Percentiles rank a stretch among this genome's conserved stretches.
These are phyloP conservation scores for Madurella fahalii DNA, from an alignment of 2,329 filamentous ascomycete genomes.

Conservation along the genomic window DNA sequence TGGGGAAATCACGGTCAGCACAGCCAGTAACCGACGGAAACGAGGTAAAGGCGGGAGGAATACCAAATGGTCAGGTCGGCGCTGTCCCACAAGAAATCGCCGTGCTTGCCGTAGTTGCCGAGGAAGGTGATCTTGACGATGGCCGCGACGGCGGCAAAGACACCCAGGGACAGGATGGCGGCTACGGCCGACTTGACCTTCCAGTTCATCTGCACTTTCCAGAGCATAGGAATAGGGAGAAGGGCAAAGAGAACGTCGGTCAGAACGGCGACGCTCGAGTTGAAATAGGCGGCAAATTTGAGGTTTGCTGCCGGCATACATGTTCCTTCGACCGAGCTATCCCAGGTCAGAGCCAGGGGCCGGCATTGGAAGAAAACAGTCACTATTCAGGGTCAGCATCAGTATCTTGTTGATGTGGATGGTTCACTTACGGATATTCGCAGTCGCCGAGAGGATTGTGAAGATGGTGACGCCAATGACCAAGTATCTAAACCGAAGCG, in stretches of 20 bases:
- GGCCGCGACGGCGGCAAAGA: conserved; percentile 28
- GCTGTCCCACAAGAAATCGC: conserved; percentile 29
- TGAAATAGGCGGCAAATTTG: conserved; percentile 29
- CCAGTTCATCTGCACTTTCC: conserved; percentile 30
- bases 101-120: conserved; percentile 24
- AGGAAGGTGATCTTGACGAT: conserved; percentile 29
- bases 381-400: conserved; percentile 12
- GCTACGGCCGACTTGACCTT: conserved; percentile 27
- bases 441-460: conserved; percentile 25
- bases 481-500: conserved; percentile 17
- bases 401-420: background rate
- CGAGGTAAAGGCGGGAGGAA: background rate
- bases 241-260: conserved; percentile 30
- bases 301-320: conserved; percentile 26
- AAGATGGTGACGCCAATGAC: conserved; percentile 27
- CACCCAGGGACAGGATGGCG: conserved; percentile 26
- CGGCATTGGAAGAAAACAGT: conserved; percentile 28
- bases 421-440: conserved; percentile 22
- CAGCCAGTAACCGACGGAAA: background rate
- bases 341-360: conserved; percentile 26
- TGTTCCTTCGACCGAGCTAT: conserved; percentile 18
- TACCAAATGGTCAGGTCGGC: conserved; percentile 30
- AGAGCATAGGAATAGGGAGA: conserved; percentile 28
- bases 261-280: conserved; percentile 27
- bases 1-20: background rate